phyloP scores from a whole-genome alignment of 192 early-diverging fungal genomes.

The Chytriomyces sp. region DNA sequence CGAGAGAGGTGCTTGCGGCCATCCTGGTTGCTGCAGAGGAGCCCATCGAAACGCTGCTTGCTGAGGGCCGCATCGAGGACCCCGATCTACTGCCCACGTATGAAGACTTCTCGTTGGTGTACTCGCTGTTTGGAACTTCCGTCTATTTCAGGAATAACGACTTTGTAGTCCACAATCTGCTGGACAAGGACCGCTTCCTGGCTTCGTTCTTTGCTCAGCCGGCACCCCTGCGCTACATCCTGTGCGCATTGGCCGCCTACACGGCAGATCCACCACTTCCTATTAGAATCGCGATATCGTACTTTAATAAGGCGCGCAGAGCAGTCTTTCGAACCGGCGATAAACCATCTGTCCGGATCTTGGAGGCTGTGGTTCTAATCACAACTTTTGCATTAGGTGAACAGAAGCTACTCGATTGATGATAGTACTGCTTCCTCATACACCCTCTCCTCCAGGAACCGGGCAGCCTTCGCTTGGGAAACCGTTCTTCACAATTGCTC shows the following conservation, averaged over 20 bases:
- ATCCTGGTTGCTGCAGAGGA: not conserved
- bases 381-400: not conserved
- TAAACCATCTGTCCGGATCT: not conserved
- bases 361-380: not conserved
- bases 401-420: no score
- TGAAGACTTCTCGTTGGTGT: not conserved
- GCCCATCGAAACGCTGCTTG: not conserved
- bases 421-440: no score
- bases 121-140: not conserved
- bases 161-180: not conserved
- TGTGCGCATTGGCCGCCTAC: constrained; percentile 5
- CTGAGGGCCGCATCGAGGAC: not conserved
- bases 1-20: not conserved
- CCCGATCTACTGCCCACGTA: not conserved
- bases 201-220: not conserved
- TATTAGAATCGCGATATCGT: not conserved
- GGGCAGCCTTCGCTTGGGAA: constrained; percentile 1
- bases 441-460: not conserved
- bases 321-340: not conserved
- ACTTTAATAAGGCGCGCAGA: not conserved
- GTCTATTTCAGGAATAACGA: not conserved
- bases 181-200: constrained; percentile 4
- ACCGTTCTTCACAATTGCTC: not conserved
- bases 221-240: not conserved
- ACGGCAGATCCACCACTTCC: constrained; percentile 7